Evolutionary conservation across 306 rosid genomes (phyloP).

Genomic region (Parietaria judaica): DNA sequence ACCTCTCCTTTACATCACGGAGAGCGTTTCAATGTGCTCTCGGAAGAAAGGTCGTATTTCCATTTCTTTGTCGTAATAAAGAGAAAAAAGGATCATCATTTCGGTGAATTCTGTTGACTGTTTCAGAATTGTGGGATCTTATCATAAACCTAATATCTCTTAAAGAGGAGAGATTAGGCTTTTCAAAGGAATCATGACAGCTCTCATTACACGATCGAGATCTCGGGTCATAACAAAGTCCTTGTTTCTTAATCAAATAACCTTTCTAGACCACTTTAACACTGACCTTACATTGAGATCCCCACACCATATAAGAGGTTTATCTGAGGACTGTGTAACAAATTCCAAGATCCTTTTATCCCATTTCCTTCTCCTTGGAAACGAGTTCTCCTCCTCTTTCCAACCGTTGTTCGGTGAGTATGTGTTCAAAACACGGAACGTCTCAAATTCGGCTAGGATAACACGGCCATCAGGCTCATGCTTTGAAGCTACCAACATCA

Average conservation of each 20-base stretch:
- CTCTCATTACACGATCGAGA: too few species aligned
- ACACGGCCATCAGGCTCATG: conserved; percentile 95
- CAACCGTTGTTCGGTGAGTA: conserved; percentile 94
- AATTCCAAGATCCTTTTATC: conserved; percentile 86
- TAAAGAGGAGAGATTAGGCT: too few species aligned
- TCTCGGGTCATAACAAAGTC: too few species aligned
- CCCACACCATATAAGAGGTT: conserved; percentile 97
- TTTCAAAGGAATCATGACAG: too few species aligned
- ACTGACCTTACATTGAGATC: conserved; percentile 92
- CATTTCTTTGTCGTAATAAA: too few species aligned
- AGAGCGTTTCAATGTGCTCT: too few species aligned
- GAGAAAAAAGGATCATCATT: too few species aligned
- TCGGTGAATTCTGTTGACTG: too few species aligned
- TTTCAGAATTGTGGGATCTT: too few species aligned
- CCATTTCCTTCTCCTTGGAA: conserved; percentile 95
- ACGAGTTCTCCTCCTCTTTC: conserved; percentile 94
- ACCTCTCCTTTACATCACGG: too few species aligned
- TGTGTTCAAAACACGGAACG: conserved; percentile 69
- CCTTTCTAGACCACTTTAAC: conserved; percentile 7
- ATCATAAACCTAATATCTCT: too few species aligned
- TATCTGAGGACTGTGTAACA: conserved; percentile 63
- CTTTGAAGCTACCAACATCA: conserved; percentile 64
- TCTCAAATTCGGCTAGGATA: conserved; percentile 82
- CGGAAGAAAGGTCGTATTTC: too few species aligned
- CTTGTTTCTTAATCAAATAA: neutral